phyloP scores from a whole-genome alignment of 1,139 yeast species.

The Meyerozyma smithsonii region DNA sequence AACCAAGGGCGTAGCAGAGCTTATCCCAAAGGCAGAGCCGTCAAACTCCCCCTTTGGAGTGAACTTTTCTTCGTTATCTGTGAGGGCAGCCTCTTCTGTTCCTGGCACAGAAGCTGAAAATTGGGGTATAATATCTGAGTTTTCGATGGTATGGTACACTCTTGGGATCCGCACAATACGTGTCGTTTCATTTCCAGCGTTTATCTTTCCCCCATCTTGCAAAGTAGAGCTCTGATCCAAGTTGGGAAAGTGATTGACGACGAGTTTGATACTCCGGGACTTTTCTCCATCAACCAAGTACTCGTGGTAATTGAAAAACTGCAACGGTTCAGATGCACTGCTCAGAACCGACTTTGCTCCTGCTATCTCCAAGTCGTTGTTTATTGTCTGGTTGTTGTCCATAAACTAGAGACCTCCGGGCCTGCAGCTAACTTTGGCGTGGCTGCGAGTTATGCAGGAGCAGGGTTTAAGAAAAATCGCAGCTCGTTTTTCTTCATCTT shows the following conservation, averaged over 20 bases:
- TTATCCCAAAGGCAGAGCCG: constrained; percentile 43
- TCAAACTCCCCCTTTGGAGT: constrained; percentile 34
- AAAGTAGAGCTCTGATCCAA: constrained; percentile 24
- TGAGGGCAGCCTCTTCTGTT: constrained; percentile 57
- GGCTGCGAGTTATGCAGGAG: too few species aligned
- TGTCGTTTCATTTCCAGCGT: too few species aligned
- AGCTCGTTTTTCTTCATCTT: too few species aligned
- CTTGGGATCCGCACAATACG: constrained; percentile 66
- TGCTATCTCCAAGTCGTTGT: background rate
- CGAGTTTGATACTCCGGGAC: constrained; percentile 27
- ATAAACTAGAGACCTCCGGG: too few species aligned
- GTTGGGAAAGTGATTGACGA: constrained; percentile 64
- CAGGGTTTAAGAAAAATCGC: too few species aligned
- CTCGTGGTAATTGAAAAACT: constrained; percentile 67
- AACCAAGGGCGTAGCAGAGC: constrained; percentile 54
- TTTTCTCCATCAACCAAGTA: constrained; percentile 35
- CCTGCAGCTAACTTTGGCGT: too few species aligned
- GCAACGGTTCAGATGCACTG: constrained; percentile 12
- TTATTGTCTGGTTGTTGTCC: background rate
- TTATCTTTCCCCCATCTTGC: constrained; percentile 24
- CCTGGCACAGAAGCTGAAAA: constrained; percentile 62
- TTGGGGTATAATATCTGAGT: constrained; percentile 47
- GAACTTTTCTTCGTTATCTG: constrained; percentile 19
- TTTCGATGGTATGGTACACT: constrained; percentile 24
- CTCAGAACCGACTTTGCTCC: background rate